Conservation (phyloP, 352 stramenopile species). For the Hyaloperonospora brassicae region DNA sequence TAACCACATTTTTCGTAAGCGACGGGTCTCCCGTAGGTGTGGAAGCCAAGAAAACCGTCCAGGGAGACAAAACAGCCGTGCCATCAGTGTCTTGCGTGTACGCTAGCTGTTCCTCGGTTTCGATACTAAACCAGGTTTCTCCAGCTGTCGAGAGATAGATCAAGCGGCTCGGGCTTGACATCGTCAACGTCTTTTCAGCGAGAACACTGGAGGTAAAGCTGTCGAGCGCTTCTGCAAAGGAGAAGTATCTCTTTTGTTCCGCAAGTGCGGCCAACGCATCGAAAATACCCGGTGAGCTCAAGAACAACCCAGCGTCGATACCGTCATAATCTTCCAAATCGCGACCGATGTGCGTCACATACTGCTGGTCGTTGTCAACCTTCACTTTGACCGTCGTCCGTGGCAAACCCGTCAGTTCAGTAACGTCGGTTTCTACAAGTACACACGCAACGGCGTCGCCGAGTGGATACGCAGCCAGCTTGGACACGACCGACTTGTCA, state of each 20-base stretch:
- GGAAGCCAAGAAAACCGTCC: conserved; percentile 69
- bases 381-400: conserved; percentile 57
- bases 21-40: conserved; percentile 39
- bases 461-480: conserved; percentile 50
- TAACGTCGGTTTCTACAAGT: conserved; percentile 63
- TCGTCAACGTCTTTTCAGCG: neutral
- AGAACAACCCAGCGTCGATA: conserved; percentile 64
- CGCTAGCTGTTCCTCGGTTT: conserved; percentile 71
- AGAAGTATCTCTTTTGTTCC: conserved; percentile 62
- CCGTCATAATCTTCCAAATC: conserved; percentile 49
- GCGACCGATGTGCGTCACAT: conserved; percentile 52
- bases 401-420: conserved; percentile 50
- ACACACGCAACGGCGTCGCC: conserved; percentile 56
- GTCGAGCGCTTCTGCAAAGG: conserved; percentile 60
- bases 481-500: conserved; percentile 70
- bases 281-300: conserved; percentile 66
- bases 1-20: conserved; percentile 69
- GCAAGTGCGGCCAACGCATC: conserved; percentile 52
- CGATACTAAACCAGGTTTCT: conserved; percentile 79
- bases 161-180: conserved; percentile 40
- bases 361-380: conserved; percentile 39
- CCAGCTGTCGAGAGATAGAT: conserved; percentile 55
- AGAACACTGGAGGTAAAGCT: conserved; percentile 38
- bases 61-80: conserved; percentile 54
- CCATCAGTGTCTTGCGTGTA: conserved; percentile 71